Evolutionary conservation across 2,329 filamentous ascomycete genomes (phyloP), one percentile per base, ranked within the genome.

Genomic region (Penicillium sp.): DNA sequence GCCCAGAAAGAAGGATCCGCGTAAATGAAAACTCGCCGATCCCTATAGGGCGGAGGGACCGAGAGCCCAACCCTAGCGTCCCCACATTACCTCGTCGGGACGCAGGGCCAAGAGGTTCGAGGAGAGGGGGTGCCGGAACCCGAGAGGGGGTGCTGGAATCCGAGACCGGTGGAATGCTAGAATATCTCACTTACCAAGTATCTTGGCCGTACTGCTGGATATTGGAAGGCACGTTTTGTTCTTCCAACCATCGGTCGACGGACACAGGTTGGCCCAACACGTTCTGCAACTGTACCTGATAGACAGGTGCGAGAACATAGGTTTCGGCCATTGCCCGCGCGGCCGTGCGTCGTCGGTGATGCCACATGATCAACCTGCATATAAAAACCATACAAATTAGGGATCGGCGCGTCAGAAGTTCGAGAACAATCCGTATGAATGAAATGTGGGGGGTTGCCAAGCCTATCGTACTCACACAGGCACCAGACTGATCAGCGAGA

Each of bases 201-300:
- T 70, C 67, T 50, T 65, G 63, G 40, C 61, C 53, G 37, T 66
- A 66, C 40, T 59, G 61, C 29, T 62, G 59, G 20, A 56, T 35
- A 52, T 63, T 51, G 32, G 58, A 47, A 13, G 59, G 50, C 5
- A 53, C 44, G 38, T 62, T 60, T 38, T 69, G 63, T 42, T 66
- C 62, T 49, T 67, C 63, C 37, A 71, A 54, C 69, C 69, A 70
- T 55, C 63, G 56, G n/a, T 66, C 61, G 52, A 71, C 62, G 24
- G 59, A 61, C 9, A 68, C 20, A 18, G 53, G 48, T 29, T 55
- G 32, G 6, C 61, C 50, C 57, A 61, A 46, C 50, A 57, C 55
- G 57, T 61, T 35, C 44, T 31, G 58, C 48, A 45, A 53, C 47
- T 22, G 37, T 55, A 35, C 44, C 58, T 53, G 65, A 53, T 55